A percentile compares a stretch with the other conserved stretches of the same genome.
These are phyloP conservation scores for Dendrobium chrysotoxum DNA, from an alignment of 106 monocot genomes.

Conservation along the genomic window DNA sequence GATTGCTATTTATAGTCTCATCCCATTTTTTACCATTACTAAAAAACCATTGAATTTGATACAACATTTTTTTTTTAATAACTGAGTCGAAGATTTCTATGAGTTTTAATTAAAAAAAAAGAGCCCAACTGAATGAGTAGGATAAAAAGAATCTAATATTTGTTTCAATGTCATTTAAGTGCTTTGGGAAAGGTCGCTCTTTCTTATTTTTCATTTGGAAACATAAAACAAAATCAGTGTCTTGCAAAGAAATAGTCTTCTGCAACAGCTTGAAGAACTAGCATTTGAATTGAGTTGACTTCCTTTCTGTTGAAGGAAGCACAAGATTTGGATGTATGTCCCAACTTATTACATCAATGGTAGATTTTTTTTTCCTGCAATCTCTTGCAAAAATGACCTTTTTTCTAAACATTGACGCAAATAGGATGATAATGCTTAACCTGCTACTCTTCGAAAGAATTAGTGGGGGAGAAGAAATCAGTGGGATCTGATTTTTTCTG, in stretches of 20 bases:
- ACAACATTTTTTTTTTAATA: too few species aligned
- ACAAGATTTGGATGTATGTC: not conserved
- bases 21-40: not conserved
- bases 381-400: not conserved
- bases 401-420: not conserved
- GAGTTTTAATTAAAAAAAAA: not conserved
- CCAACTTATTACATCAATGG: not conserved
- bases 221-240: not conserved
- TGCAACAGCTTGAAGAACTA: not conserved
- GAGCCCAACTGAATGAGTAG: not conserved
- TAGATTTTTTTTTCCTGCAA: not conserved
- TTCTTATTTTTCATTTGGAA: not conserved
- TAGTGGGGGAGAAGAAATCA: too few species aligned
- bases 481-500: not conserved
- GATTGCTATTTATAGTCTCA: not conserved
- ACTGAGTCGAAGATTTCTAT: not conserved
- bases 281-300: not conserved
- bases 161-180: not conserved
- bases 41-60: too few species aligned
- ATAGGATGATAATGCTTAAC: not conserved
- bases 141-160: not conserved
- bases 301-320: not conserved
- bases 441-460: not conserved
- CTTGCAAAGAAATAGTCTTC: not conserved
- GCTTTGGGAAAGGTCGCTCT: not conserved